Evolutionary conservation across 208 protist genomes (phyloP).

Genomic region (Trichomonas vaginalis): DNA sequence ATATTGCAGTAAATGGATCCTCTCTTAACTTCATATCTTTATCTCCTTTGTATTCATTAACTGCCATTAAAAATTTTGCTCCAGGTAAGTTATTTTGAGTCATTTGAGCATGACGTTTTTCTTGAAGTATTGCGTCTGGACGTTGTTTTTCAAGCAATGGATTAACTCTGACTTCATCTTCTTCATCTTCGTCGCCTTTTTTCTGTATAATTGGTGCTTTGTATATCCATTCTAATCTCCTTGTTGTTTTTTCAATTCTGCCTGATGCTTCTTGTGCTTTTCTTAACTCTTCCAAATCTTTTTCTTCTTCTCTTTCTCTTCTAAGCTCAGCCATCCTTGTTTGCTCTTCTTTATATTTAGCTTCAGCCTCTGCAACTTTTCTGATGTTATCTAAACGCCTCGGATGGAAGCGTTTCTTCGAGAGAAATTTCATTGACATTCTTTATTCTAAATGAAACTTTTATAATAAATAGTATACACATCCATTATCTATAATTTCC

Average conservation of each 20-base stretch:
- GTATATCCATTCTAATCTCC: neutral
- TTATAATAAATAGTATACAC: too few species aligned
- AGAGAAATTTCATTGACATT: neutral
- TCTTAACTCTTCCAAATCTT: neutral
- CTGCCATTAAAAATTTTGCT: neutral
- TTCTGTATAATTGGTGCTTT: neutral
- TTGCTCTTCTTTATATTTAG: neutral
- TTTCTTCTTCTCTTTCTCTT: conserved; percentile 19
- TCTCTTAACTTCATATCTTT: neutral
- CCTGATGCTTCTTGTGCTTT: neutral
- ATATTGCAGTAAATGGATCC: neutral
- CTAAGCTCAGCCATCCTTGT: neutral
- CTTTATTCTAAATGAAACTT: neutral
- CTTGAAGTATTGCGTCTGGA: neutral
- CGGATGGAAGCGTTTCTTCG: neutral
- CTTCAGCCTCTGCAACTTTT: neutral
- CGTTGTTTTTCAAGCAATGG: neutral
- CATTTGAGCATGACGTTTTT: neutral
- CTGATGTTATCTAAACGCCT: neutral
- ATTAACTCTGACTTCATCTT: neutral
- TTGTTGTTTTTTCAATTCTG: neutral
- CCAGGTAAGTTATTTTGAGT: neutral
- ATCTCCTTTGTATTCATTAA: neutral
- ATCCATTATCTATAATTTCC: too few species aligned
- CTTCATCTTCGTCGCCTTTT: neutral